Base-by-base conservation (phyloP, 2,329 filamentous ascomycete species). In the Lachnellula subtilissima region DNA sequence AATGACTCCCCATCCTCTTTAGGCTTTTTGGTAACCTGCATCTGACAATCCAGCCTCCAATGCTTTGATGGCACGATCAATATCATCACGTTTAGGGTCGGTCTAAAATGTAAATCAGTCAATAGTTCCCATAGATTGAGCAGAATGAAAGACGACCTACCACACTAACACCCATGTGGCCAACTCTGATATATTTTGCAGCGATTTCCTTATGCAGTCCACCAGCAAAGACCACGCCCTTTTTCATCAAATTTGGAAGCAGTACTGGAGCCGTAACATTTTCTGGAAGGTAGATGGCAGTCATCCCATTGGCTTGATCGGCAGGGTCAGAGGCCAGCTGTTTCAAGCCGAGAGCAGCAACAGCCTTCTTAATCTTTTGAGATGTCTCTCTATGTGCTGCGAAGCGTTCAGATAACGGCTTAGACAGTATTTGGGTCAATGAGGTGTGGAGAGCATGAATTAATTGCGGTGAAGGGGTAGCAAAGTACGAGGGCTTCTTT, bases 231-330 rank as follows among this genome's bases (percentile, higher is more conserved):
- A 99, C 84, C 42, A 99, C 89, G 32, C 91, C 91, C 73, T 88
- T 92, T 76, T 89, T 89, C 60, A 90, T 74, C 61, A 99, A 77
- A 70, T 85, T 91, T 12, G 94, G 92, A 52, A 99, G 80, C 36
- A 99, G 78, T 63, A 96, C 89, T 2, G 91, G 82, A 32, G 88
- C 86, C 65, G 87, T 85, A 52, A 97, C 76, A 42, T 81, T 86
- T 59, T 97, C 90, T 1, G 94, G 94, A 54, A 99, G 81, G 74
- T 94, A 97, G 64, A 99, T 94, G 56, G 94, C 93, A 3, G 94
- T 99, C 94, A 99, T 99, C 67, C 89, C 91, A 72, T 96, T 93
- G 43, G 94, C 91, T 76, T 97, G 93, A 74, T 96, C 88, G 67
- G 93, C 91, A 0, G 89, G 87, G 72, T 93, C 89, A 37, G 82